Evolutionary conservation across 352 stramenopile genomes (phyloP), one percentile per base, ranked within the genome.

Genomic region (Pythium rhizo-oryzae): DNA sequence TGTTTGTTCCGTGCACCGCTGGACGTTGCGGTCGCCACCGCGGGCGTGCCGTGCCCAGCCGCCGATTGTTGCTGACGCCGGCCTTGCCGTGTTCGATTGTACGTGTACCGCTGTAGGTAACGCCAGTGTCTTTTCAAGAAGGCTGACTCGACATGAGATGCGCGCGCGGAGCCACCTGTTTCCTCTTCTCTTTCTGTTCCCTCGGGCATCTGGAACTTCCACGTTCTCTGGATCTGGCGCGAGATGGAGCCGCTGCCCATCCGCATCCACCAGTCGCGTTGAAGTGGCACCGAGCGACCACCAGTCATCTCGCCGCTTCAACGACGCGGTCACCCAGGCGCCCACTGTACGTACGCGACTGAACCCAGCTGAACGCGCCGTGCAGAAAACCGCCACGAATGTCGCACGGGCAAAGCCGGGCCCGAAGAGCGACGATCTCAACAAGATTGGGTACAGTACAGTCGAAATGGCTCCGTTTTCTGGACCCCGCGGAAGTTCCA

Each of bases 221-320:
- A 43, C 25, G 37, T 43, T 43, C 13, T 30, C 49, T 55, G 49
- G 23, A 55, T 55, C 24, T 35, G 49, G 49, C n/a, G 24, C 49
- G 49, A 55, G 21, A 35, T 35, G n/a, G 44, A 51, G 15, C 37
- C 37, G 44, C 19, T 25, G 35, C 51, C 35, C 25, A 37, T 57
- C 51, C 49, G 30, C 53, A 59, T 59, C 53, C 53, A 33, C 55
- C 55, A 62, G 55, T 62, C 55, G 41, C 24, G 37, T 62, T 62
- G 55, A 62, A 62, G 55, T 62, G 55, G 55, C 53, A 62, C 56
- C 41, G 56, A 25, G 18, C 41, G 41, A 47, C 41, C 24, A 62
- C 56, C 56, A 62, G 56, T 62, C 41, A 62, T 62, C 56, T 62
- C 43, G 25, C 12, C 43, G 43, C 56, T 62, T 62, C 56, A 62